Evolutionary conservation across 352 stramenopile genomes (phyloP).

Genomic region (Phytopythium cucurbitacearum): DNA sequence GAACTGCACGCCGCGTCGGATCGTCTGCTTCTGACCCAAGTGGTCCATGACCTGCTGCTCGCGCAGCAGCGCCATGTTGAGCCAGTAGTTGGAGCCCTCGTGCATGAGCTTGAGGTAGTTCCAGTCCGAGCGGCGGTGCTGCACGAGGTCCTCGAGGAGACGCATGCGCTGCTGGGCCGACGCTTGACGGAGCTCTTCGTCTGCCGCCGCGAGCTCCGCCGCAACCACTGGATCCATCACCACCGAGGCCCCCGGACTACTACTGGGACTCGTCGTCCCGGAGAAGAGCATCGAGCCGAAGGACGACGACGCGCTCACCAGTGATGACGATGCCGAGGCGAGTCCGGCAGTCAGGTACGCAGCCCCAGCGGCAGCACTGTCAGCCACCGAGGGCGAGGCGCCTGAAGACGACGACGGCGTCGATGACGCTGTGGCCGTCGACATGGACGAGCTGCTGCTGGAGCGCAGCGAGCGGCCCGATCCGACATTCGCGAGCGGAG

Average conservation of each 20-base stretch:
- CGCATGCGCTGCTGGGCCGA: constrained; percentile 65
- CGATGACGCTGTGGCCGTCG: background rate
- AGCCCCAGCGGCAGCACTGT: background rate
- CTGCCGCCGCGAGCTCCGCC: constrained; percentile 9
- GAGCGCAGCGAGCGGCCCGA: constrained; percentile 2
- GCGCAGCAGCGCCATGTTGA: constrained; percentile 68
- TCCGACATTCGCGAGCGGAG: constrained; percentile 21
- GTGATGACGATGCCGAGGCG: constrained; percentile 14
- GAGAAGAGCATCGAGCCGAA: constrained; percentile 41
- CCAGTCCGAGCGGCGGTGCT: constrained; percentile 69
- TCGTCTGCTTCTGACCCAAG: constrained; percentile 51
- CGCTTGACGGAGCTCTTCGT: constrained; percentile 42
- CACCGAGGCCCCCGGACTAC: constrained; percentile 7
- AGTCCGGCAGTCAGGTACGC: constrained; percentile 17
- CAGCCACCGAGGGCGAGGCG: background rate
- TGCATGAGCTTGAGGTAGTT: constrained; percentile 83
- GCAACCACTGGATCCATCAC: constrained; percentile 8
- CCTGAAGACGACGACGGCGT: background rate
- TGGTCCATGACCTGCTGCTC: constrained; percentile 67
- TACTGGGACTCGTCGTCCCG: constrained; percentile 16
- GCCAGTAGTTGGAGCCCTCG: constrained; percentile 72
- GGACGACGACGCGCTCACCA: constrained; percentile 35
- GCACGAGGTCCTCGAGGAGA: constrained; percentile 69
- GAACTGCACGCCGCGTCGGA: constrained; percentile 62
- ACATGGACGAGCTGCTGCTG: constrained; percentile 6